Conservation (phyloP, 805 yeast genomes). For the Wickerhamomyces hampshirensis region DNA sequence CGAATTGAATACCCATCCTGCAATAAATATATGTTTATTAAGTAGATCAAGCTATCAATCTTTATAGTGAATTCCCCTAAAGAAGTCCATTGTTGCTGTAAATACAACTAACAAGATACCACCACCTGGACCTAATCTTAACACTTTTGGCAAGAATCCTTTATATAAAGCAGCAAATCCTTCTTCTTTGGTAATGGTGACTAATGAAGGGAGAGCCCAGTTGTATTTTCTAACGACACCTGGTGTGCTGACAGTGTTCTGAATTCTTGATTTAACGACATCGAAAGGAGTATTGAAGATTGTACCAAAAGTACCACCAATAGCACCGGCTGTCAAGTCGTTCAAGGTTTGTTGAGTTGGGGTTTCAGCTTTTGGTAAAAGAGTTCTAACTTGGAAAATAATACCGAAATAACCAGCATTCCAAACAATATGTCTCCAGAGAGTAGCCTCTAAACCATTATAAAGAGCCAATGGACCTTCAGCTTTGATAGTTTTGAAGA, state of each 20-base stretch:
- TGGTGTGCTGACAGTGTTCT: conserved; percentile 56
- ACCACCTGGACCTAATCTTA: conserved; percentile 99
- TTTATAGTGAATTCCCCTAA: conserved; percentile 42
- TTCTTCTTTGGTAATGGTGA: conserved; percentile 78
- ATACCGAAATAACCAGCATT: conserved; percentile 97
- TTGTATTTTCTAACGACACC: conserved; percentile 84
- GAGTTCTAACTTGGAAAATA: conserved; percentile 76
- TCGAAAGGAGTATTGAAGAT: conserved; percentile 93
- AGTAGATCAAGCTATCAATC: not conserved
- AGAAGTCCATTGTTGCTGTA: conserved; percentile 91
- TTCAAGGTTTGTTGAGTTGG: conserved; percentile 73
- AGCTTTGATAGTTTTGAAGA: conserved; percentile 59
- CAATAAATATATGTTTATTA: not conserved
- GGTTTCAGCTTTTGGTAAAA: conserved; percentile 74
- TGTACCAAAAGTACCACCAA: conserved; percentile 98
- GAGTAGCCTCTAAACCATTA: conserved; percentile 93
- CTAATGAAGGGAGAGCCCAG: conserved; percentile 85
- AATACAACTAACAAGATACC: conserved; percentile 97
- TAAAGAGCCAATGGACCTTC: conserved; percentile 85
- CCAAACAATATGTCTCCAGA: conserved; percentile 97
- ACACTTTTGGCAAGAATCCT: conserved; percentile 95
- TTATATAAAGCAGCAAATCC: conserved; percentile 89
- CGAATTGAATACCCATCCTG: not conserved
- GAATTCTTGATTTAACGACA: conserved; percentile 95
- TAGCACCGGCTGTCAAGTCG: conserved; percentile 86